A percentile compares a stretch with the other conserved stretches of the same genome.
Evolutionary conservation across 805 yeast genomes (phyloP).

Genomic region (Blastobotrys robertii): DNA sequence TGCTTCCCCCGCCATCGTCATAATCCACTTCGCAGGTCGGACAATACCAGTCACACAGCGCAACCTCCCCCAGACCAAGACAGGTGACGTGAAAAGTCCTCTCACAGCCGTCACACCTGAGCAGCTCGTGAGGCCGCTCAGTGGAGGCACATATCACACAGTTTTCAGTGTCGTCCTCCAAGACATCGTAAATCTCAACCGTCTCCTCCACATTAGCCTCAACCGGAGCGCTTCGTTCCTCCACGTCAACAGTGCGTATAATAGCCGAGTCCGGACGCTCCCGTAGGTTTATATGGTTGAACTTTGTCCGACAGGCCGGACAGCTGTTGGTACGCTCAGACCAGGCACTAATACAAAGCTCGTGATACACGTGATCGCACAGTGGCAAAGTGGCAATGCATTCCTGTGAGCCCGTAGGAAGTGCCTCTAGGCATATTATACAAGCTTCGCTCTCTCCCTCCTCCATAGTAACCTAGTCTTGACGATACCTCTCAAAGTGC

Average conservation of each 20-base stretch:
- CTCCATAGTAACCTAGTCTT: not conserved
- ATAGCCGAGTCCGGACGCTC: slow-evolving; percentile 2
- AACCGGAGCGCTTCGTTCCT: slow-evolving; percentile 10
- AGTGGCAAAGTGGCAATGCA: slow-evolving; percentile 24
- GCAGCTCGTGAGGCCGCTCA: slow-evolving; percentile 20
- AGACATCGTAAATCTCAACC: not conserved
- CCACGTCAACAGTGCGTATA: slow-evolving; percentile 5
- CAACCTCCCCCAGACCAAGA: slow-evolving; percentile 23
- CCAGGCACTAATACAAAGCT: slow-evolving; percentile 50
- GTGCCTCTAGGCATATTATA: slow-evolving; percentile 48
- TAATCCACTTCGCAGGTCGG: slow-evolving; percentile 21
- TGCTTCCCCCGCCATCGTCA: not conserved
- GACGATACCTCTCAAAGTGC: no score
- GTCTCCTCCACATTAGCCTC: slow-evolving; percentile 1
- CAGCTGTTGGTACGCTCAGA: slow-evolving; percentile 44
- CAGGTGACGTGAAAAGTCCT: slow-evolving; percentile 25
- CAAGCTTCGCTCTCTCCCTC: slow-evolving; percentile 28
- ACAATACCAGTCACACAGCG: slow-evolving; percentile 24
- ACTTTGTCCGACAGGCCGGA: slow-evolving; percentile 49
- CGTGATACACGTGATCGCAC: slow-evolving; percentile 51
- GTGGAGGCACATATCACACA: slow-evolving; percentile 23
- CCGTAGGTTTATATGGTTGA: slow-evolving; percentile 14
- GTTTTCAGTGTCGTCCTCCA: slow-evolving; percentile 9
- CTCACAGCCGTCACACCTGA: slow-evolving; percentile 25
- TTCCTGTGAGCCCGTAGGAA: slow-evolving; percentile 16